Percentiles rank a stretch among this genome's conserved stretches.
These are phyloP conservation scores for Vitis hybrid DNA, from an alignment of 177 flowering plant genomes.

Conservation along the genomic window DNA sequence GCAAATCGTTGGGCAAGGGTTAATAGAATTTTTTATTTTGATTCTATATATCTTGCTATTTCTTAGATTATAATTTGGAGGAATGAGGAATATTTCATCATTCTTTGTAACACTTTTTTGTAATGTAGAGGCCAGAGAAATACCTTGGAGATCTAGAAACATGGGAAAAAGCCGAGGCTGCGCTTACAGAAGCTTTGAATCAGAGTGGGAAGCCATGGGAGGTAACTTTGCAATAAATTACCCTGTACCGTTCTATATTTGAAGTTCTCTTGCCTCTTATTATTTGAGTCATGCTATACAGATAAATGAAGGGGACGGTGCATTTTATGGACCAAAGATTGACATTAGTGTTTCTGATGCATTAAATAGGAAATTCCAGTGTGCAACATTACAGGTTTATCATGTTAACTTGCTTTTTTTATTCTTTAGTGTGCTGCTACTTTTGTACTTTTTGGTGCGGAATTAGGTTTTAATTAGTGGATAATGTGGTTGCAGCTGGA, in stretches of 20 bases:
- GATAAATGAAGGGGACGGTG: conserved; percentile 98
- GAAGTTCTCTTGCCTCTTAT: too few species aligned
- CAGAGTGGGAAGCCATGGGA: conserved; percentile 92
- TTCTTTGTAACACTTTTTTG: not conserved
- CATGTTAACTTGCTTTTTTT: not conserved
- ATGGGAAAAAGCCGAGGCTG: conserved; percentile 94
- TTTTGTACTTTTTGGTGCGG: not conserved
- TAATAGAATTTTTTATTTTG: too few species aligned
- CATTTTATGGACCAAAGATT: conserved; percentile 98
- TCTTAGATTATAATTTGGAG: too few species aligned
- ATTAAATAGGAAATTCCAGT: conserved; percentile 89
- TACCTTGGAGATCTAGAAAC: conserved; percentile 71
- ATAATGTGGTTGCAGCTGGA: conserved; percentile 67
- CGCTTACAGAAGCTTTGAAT: conserved; percentile 78
- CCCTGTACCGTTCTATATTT: too few species aligned
- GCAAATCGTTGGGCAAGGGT: too few species aligned
- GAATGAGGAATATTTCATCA: not conserved
- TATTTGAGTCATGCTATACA: conserved; percentile 18
- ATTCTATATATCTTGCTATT: too few species aligned
- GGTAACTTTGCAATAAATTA: conserved; percentile 37
- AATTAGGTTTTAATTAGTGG: not conserved
- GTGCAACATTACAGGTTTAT: conserved; percentile 91
- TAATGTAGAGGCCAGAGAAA: conserved; percentile 87
- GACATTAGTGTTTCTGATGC: conserved; percentile 97
- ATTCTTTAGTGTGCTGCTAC: not conserved